A percentile compares a stretch with the other conserved stretches of the same genome.
Evolutionary conservation across 345 rosid species (phyloP).

Genomic region (Lagerstroemia speciosa): DNA sequence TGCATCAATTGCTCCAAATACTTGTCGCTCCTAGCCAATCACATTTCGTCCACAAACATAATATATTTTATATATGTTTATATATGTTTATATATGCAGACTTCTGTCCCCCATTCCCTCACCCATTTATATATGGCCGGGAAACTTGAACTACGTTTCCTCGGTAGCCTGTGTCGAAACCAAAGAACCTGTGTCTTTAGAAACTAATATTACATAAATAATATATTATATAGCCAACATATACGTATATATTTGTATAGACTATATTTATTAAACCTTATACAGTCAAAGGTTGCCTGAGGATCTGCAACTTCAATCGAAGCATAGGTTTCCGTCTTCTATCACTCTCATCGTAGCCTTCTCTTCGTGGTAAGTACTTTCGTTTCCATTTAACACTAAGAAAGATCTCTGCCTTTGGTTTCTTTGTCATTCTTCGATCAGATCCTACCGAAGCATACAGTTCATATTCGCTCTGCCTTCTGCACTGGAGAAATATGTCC

Average conservation of each 20-base stretch:
- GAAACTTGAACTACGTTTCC: not conserved
- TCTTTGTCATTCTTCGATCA: not conserved
- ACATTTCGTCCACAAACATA: not conserved
- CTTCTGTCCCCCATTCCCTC: not conserved
- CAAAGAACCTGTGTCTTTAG: not conserved
- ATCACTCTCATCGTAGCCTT: not conserved
- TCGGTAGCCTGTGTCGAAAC: not conserved
- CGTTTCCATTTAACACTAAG: not conserved
- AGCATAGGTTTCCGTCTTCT: not conserved
- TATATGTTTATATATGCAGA: not conserved
- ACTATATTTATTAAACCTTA: too few relatives aligned
- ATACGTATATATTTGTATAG: too few relatives aligned
- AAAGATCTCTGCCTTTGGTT: not conserved
- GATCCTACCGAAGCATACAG: not conserved
- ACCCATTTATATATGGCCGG: slow-evolving; percentile 6
- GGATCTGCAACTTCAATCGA: not conserved
- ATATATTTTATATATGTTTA: not conserved
- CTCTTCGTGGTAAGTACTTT: not conserved
- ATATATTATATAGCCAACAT: too few relatives aligned
- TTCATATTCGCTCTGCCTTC: not conserved
- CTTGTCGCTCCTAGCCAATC: not conserved
- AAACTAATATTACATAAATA: not conserved
- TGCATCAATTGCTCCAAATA: slow-evolving; percentile 3
- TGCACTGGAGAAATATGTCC: not conserved
- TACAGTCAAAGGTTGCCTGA: not conserved